Evolutionary conservation across 2,329 filamentous ascomycete genomes (phyloP), one percentile per base, ranked within the genome.

Genomic region (Aureobasidium zeae): DNA sequence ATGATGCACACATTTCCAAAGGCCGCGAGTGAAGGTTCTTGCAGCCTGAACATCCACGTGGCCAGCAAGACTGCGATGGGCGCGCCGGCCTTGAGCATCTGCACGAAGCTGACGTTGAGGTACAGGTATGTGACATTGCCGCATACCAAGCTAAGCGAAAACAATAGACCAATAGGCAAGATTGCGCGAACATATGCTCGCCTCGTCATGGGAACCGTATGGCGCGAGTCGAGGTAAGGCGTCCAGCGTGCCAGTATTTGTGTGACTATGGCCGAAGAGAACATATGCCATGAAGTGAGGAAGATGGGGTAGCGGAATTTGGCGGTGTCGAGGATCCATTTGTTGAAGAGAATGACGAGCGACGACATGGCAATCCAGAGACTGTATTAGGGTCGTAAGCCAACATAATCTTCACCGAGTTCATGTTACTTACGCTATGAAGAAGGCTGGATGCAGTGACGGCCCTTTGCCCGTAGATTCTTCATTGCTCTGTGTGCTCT

Each of bases 321-420:
- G 48, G 79, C 71, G 29, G 77, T 83, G 55, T 85, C 79, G 49
- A 91, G 74, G 57, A 91, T 82, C 76, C 82, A 86, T 74, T 93
- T 93, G 76, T 91, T 91, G 76, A 89, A 91, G 36, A 91, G 70
- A 59, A 91, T 91, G 55, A 89, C 83, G 52, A 80, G 81, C 19
- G 84, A 88, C 57, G 82, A 87, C 61, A 88, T 70, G 49, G 76
- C 69, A 57, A 93, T 91, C 86, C 86, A 93, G 55, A 76, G 66
- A 58, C 84, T 49, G 30, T 3, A 4, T 25, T 11, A n/a, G n/a
- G 22, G 7, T 11, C 11, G 22, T 25, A 25, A 25, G 22, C 22
- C 22, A 25, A 25, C n/a, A n/a, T n/a, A n/a, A n/a, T n/a, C n/a
- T n/a, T n/a, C n/a, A n/a, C n/a, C n/a, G n/a, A n/a, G n/a, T n/a